Percentiles rank a stretch among this genome's conserved stretches.
These are phyloP conservation scores for Vachellia collinsii DNA, from an alignment of 306 rosid genomes.

Conservation along the genomic window DNA sequence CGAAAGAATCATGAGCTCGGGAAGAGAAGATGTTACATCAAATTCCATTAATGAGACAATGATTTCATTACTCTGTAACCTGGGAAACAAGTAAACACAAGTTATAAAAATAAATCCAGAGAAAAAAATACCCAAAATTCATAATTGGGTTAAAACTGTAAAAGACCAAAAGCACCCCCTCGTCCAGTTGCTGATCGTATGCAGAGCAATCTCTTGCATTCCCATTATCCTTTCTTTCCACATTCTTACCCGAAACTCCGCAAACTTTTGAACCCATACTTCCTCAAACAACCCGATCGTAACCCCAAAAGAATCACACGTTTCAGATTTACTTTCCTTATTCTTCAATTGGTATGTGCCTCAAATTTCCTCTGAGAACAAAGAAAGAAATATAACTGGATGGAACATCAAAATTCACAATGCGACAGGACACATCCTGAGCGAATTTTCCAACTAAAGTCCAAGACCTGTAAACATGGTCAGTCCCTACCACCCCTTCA, in stretches of 20 bases:
- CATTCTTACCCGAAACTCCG: constrained; percentile 38
- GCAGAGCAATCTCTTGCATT: constrained; percentile 44
- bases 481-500: constrained; percentile 51
- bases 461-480: constrained; percentile 45
- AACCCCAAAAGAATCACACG: constrained; percentile 56
- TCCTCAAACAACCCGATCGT: constrained; percentile 47
- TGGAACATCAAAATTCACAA: constrained; percentile 48
- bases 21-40: neutral
- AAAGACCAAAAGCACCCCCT: constrained; percentile 40
- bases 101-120: constrained; percentile 45
- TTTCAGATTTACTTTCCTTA: constrained; percentile 47
- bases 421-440: constrained; percentile 34
- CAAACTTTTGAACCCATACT: constrained; percentile 45
- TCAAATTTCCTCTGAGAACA: constrained; percentile 52
- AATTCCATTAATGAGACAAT: constrained; percentile 37
- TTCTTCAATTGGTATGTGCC: constrained; percentile 51
- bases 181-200: constrained; percentile 36
- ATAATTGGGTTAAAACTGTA: constrained; percentile 41
- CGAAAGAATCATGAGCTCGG: constrained; percentile 5
- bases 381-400: constrained; percentile 51
- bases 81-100: constrained; percentile 41
- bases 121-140: constrained; percentile 42
- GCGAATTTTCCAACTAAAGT: constrained; percentile 54
- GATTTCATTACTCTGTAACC: constrained; percentile 34
- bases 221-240: constrained; percentile 52